Evolutionary conservation across 495 filamentous ascomycete genomes (phyloP).

Genomic region (Hypoxylon perforatum): DNA sequence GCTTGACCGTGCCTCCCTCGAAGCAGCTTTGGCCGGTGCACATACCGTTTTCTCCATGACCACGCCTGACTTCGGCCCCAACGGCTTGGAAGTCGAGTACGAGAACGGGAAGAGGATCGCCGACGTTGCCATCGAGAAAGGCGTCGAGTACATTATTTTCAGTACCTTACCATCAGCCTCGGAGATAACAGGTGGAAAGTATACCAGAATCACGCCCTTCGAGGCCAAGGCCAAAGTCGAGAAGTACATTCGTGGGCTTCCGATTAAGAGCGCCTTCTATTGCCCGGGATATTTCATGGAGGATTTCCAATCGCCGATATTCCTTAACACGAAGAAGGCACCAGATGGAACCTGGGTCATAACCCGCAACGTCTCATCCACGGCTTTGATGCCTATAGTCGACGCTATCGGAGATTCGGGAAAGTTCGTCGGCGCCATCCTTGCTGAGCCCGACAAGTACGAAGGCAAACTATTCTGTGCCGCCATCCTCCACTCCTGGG

Average conservation of each 20-base stretch:
- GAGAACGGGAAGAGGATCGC: constrained; percentile 56
- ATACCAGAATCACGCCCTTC: constrained; percentile 51
- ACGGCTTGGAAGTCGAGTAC: constrained; percentile 52
- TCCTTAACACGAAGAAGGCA: too few relatives aligned
- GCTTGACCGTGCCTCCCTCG: constrained; percentile 50
- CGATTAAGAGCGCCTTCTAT: constrained; percentile 45
- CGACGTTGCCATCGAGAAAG: constrained; percentile 57
- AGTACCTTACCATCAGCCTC: constrained; percentile 53
- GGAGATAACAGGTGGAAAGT: constrained; percentile 52
- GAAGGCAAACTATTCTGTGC: too few relatives aligned
- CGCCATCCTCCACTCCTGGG: too few relatives aligned
- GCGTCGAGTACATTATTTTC: constrained; percentile 63
- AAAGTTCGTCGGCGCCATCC: too few relatives aligned
- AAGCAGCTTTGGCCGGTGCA: constrained; percentile 53
- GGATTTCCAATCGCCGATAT: too few relatives aligned
- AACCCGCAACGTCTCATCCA: too few relatives aligned
- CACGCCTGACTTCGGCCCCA: constrained; percentile 43
- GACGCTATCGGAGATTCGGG: too few relatives aligned
- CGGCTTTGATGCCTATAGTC: too few relatives aligned
- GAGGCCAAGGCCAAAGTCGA: constrained; percentile 59
- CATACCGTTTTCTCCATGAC: constrained; percentile 65
- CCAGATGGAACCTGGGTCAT: too few relatives aligned
- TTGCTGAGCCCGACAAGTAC: too few relatives aligned
- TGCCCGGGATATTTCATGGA: too few relatives aligned
- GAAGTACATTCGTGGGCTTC: constrained; percentile 53